Base-by-base conservation (phyloP, 2,329 filamentous ascomycete genomes). In the Fusarium bulbicola region DNA sequence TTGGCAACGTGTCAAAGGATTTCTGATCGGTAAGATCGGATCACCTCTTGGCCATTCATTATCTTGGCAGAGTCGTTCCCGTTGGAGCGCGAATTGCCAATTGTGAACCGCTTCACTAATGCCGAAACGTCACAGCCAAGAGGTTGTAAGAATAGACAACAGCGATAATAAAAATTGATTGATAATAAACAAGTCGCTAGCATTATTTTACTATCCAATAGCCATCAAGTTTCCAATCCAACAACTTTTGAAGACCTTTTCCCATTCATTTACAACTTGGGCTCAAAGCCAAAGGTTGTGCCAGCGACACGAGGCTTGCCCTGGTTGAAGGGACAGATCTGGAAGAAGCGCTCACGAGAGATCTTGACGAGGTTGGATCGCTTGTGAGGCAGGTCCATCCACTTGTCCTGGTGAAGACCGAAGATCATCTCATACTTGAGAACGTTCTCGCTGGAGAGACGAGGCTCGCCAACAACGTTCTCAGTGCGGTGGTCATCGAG, bases 371-470 rank as follows among this genome's bases (percentile, higher is more conserved):
- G 86, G 6, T 90, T 91, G 64, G 91, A 91, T 40, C 92, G 86
- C 85, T 94, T 93, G 76, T 93, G 90, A 20, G 91, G 91, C 72
- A 93, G 81, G 74, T 94, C 92, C 72, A 93, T 89, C 73, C 92
- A 90, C 82, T 92, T 92, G 75, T 92, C 89, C 40, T 94, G 85
- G 24, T 90, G 89, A 76, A 94, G 91, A 3, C 92, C 92, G 75
- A 93, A 91, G 60, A 91, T 89, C 65, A 93, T 87, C 76, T 95
- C 92, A 79, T 94, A 94, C 66, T 89, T 89, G 66, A 94, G 84
- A 14, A 94, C 90, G 1, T 89, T 92, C 40, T 85, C 87, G 74
- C 92, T 92, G 4, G 90, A 92, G 61, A 88, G 89, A 77, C 92
- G 92, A 42, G 93, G 93, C 83, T 95, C 93, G 62, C 91, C 91